Percentiles rank a stretch among this genome's conserved stretches.
Conservation (phyloP, 768 basidiomycete genomes). For the Rhizopogon roseolus region DNA sequence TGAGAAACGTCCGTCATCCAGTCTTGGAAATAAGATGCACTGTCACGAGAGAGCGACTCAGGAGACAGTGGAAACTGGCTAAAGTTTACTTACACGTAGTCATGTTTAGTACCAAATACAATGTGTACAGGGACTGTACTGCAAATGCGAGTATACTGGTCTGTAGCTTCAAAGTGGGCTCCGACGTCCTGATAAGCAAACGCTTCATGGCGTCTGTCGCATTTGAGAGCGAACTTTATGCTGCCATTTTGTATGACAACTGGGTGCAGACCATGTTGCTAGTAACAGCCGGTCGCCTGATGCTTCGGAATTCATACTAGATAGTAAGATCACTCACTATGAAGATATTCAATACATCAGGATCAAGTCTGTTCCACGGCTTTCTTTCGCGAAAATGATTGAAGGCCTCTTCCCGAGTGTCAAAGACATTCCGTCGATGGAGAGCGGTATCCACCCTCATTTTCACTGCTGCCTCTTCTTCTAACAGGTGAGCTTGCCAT, state of each 20-base stretch:
- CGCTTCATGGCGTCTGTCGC: slow-evolving; percentile 40
- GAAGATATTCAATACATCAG: slow-evolving; percentile 32
- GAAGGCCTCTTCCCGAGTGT: slow-evolving; percentile 35
- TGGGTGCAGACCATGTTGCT: slow-evolving; percentile 7
- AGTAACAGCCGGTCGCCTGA: slow-evolving; percentile 3
- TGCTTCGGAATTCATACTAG: background rate
- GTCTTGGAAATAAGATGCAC: slow-evolving; percentile 41
- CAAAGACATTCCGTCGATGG: slow-evolving; percentile 40
- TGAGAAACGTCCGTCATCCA: slow-evolving; percentile 35
- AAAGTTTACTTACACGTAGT: slow-evolving; percentile 34
- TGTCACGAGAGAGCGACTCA: slow-evolving; percentile 12
- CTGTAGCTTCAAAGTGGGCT: slow-evolving; percentile 37
- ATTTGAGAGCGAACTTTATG: slow-evolving; percentile 33
- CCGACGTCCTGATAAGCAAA: slow-evolving; percentile 39
- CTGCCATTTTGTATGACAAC: slow-evolving; percentile 5
- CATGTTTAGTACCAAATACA: slow-evolving; percentile 42
- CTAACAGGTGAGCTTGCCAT: slow-evolving; percentile 32
- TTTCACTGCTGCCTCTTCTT: slow-evolving; percentile 33
- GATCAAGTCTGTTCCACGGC: slow-evolving; percentile 47
- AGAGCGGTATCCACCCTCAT: slow-evolving; percentile 28
- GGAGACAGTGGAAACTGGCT: background rate
- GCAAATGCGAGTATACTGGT: slow-evolving; percentile 30
- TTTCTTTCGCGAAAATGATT: slow-evolving; percentile 36
- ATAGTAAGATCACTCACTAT: slow-evolving; percentile 25
- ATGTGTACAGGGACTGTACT: slow-evolving; percentile 37